Conservation (phyloP, 768 basidiomycete genomes). For the Trametes meyenii region DNA sequence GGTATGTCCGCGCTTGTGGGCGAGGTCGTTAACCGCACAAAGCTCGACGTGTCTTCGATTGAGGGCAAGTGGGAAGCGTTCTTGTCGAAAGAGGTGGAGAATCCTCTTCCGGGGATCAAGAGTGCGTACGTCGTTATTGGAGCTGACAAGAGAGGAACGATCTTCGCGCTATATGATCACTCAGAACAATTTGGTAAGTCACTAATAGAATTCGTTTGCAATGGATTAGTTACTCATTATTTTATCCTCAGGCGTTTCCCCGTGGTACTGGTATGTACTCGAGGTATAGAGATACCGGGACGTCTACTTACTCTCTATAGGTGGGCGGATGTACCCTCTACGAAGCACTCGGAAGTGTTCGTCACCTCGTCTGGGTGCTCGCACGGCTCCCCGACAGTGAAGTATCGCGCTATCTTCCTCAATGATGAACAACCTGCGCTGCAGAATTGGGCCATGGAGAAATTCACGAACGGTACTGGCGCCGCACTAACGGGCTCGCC, state of each 20-base stretch:
- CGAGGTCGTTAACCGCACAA: conserved; percentile 52
- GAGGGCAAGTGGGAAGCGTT: conserved; percentile 71
- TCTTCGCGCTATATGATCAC: conserved; percentile 67
- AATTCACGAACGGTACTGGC: conserved; percentile 67
- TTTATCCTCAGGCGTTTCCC: conserved; percentile 53
- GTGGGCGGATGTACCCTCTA: conserved; percentile 78
- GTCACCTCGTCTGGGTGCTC: conserved; percentile 43
- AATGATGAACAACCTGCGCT: conserved; percentile 78
- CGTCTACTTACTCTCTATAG: conserved; percentile 32
- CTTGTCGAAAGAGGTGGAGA: conserved; percentile 51
- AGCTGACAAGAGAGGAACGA: conserved; percentile 69
- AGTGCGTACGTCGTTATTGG: conserved; percentile 72
- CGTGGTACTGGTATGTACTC: conserved; percentile 62
- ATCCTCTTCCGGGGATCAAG: conserved; percentile 58
- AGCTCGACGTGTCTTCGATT: conserved; percentile 57
- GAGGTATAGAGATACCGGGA: background rate
- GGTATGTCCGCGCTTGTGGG: conserved; percentile 58
- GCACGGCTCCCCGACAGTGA: conserved; percentile 67
- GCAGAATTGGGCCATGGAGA: conserved; percentile 70
- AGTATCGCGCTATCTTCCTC: conserved; percentile 72
- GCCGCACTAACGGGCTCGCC: conserved; percentile 50
- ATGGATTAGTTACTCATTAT: background rate
- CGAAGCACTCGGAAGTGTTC: conserved; percentile 51
- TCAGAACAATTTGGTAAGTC: conserved; percentile 64
- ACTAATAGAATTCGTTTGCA: background rate